These are phyloP conservation scores for Paradendryphiella salina DNA, from an alignment of 2,329 filamentous ascomycete species.

Conservation along the genomic window DNA sequence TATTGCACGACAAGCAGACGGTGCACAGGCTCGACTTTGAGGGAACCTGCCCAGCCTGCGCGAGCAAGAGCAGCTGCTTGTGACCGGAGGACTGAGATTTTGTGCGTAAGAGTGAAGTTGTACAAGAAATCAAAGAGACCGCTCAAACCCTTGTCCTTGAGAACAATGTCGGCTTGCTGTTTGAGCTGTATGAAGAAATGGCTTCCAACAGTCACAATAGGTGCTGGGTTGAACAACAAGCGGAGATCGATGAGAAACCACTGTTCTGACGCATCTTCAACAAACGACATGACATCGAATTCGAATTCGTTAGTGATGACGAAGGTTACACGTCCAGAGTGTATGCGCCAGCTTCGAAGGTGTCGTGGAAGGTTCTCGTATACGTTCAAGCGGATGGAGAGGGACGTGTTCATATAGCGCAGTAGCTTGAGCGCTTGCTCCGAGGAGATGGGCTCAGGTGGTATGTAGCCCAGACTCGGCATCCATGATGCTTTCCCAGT, in stretches of 20 bases:
- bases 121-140: conserved; percentile 88
- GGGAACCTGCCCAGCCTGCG: conserved; percentile 74
- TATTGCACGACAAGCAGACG: conserved; percentile 87
- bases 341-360: conserved; percentile 76
- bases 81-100: conserved; percentile 77
- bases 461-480: conserved; percentile 80
- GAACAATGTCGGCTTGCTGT: conserved; percentile 68
- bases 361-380: conserved; percentile 80
- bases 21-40: conserved; percentile 78
- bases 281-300: conserved; percentile 85
- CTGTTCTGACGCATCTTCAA: conserved; percentile 79
- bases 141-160: conserved; percentile 69
- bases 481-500: conserved; percentile 77
- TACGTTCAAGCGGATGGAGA: conserved; percentile 81
- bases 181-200: conserved; percentile 69
- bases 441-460: conserved; percentile 69
- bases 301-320: conserved; percentile 83
- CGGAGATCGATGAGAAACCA: conserved; percentile 95
- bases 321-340: conserved; percentile 89
- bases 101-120: conserved; percentile 85
- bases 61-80: conserved; percentile 74
- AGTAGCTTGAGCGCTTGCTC: conserved; percentile 74
- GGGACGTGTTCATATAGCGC: conserved; percentile 78
- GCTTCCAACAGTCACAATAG: conserved; percentile 60
- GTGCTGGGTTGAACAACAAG: conserved; percentile 74